Conservation (phyloP, 495 filamentous ascomycete genomes). For the Penicillium coffeae region DNA sequence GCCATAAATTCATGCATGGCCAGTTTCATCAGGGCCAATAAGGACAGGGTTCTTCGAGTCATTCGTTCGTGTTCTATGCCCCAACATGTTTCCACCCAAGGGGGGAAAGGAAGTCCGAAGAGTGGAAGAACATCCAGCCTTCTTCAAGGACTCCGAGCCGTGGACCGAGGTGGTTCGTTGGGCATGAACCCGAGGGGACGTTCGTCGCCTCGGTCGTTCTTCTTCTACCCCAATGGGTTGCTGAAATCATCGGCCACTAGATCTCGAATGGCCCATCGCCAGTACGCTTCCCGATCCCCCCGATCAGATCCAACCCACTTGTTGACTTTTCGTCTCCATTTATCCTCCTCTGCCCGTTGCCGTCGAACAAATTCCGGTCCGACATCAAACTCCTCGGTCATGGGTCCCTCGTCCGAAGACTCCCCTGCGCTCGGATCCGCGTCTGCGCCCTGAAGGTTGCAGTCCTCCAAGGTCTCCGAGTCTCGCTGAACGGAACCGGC, state of each 20-base stretch:
- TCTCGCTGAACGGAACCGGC: slow-evolving; percentile 40
- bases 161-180: background rate
- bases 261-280: slow-evolving; percentile 56
- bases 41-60: slow-evolving; percentile 17
- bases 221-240: background rate
- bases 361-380: slow-evolving; percentile 88
- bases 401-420: slow-evolving; percentile 68
- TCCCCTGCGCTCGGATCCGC: slow-evolving; percentile 52
- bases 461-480: slow-evolving; percentile 25
- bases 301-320: slow-evolving; percentile 62
- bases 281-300: slow-evolving; percentile 38
- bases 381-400: slow-evolving; percentile 96
- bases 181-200: background rate
- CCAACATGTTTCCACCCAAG: slow-evolving; percentile 2
- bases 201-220: background rate
- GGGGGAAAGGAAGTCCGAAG: background rate
- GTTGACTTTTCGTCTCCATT: slow-evolving; percentile 80
- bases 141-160: too few species aligned
- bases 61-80: slow-evolving; percentile 24
- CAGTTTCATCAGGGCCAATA: slow-evolving; percentile 21
- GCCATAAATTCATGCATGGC: slow-evolving; percentile 22
- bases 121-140: background rate
- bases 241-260: slow-evolving; percentile 28
- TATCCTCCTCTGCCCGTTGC: slow-evolving; percentile 85
- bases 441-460: slow-evolving; percentile 33